phyloP scores from a whole-genome alignment of 2,329 filamentous ascomycete genomes.

The Colletotrichum theobromicola region DNA sequence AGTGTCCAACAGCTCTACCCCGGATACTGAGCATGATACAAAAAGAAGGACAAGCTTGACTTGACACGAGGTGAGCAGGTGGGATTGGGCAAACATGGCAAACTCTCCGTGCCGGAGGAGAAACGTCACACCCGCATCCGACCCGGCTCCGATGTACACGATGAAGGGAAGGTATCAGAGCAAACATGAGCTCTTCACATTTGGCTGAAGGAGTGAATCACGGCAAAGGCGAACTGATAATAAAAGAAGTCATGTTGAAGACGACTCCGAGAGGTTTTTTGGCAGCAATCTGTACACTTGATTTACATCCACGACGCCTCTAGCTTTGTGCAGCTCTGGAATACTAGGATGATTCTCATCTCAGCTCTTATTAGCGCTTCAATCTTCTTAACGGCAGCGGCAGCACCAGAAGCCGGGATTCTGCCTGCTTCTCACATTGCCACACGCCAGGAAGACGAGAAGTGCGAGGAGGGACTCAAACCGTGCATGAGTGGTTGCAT shows the following conservation, averaged over 20 bases:
- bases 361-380: neutral
- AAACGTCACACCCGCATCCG: constrained; percentile 8
- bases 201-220: neutral
- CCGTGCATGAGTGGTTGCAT: neutral
- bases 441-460: neutral
- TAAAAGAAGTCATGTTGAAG: neutral
- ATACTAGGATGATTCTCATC: neutral
- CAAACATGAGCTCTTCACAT: neutral
- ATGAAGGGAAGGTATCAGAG: neutral
- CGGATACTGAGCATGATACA: neutral
- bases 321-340: neutral
- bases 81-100: neutral
- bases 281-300: neutral
- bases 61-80: neutral
- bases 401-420: neutral
- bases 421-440: neutral
- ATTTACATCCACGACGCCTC: neutral
- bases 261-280: neutral
- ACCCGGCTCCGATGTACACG: neutral
- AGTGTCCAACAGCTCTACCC: neutral
- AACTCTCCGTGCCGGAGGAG: neutral
- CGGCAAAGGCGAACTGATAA: neutral
- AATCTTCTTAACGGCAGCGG: neutral
- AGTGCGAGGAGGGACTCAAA: neutral
- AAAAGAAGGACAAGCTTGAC: neutral